A percentile compares a stretch with the other conserved stretches of the same genome.
Conservation (phyloP, 768 basidiomycete genomes). For the Naganishia vaughanmartiniae region DNA sequence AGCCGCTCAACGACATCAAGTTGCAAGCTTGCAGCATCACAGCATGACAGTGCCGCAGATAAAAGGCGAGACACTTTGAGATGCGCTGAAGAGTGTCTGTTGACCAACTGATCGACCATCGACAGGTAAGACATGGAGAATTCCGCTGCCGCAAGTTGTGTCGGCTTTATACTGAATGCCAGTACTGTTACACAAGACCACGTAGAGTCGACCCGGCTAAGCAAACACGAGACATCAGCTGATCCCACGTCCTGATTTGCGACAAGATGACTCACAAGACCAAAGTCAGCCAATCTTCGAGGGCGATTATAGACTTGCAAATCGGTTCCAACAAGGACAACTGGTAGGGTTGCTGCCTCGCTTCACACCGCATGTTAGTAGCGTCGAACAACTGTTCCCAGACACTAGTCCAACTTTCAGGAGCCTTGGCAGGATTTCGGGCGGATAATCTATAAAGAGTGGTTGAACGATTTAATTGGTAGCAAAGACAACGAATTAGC, state of each 20-base stretch:
- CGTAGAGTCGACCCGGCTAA: not conserved
- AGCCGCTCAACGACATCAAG: not conserved
- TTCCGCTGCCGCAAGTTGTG: not conserved
- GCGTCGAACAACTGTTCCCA: not conserved
- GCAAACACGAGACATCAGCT: not conserved
- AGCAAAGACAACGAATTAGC: not conserved
- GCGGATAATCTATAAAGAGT: not conserved
- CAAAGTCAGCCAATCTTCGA: conserved; percentile 10
- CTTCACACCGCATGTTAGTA: not conserved
- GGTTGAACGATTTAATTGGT: not conserved
- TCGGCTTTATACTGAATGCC: not conserved
- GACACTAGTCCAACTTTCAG: not conserved
- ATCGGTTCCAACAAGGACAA: not conserved
- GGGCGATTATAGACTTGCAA: not conserved
- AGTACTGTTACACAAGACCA: not conserved
- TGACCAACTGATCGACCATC: not conserved
- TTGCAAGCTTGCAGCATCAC: not conserved
- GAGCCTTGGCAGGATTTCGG: not conserved
- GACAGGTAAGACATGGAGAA: not conserved
- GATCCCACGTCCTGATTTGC: not conserved
- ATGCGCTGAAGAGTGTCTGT: not conserved
- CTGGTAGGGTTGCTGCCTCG: not conserved
- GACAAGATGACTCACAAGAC: not conserved
- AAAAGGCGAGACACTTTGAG: not conserved
- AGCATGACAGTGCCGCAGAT: not conserved